Evolutionary conservation across 108 stramenopile genomes (phyloP).

Genomic region (Pseudonitzschia multistriata): DNA sequence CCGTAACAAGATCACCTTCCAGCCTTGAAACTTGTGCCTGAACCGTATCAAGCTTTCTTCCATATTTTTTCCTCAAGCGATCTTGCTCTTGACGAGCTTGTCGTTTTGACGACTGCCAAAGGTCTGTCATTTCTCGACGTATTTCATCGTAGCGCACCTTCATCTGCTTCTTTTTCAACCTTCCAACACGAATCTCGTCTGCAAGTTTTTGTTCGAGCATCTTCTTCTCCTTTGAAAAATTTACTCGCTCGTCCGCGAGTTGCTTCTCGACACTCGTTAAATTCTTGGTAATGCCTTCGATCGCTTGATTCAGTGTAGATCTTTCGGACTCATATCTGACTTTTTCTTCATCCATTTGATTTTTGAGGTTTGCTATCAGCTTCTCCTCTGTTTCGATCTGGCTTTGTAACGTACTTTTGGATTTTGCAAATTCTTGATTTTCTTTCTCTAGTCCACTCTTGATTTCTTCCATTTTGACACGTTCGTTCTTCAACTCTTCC

Average conservation of each 20-base stretch:
- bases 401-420: constrained; percentile 11
- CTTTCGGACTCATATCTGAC: constrained; percentile 19
- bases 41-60: constrained; percentile 27
- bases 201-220: constrained; percentile 23
- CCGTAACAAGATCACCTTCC: constrained; percentile 24
- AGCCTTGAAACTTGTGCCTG: constrained; percentile 21
- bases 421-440: constrained; percentile 23
- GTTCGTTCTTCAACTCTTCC: constrained; percentile 2
- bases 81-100: constrained; percentile 42
- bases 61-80: constrained; percentile 42
- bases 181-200: constrained; percentile 32
- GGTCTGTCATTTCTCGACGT: constrained; percentile 47
- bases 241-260: constrained; percentile 24
- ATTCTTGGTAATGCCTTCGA: constrained; percentile 24
- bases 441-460: constrained; percentile 20
- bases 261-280: constrained; percentile 24
- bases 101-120: constrained; percentile 47
- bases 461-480: constrained; percentile 8
- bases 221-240: constrained; percentile 31
- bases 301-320: constrained; percentile 23
- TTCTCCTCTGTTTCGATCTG: constrained; percentile 20
- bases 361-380: constrained; percentile 13
- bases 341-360: constrained; percentile 14
- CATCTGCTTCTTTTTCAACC: constrained; percentile 50
- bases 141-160: constrained; percentile 50